A percentile compares a stretch with the other conserved stretches of the same genome.
Conservation (phyloP, 2,329 filamentous ascomycete genomes). For the Colletotrichum orbiculare region DNA sequence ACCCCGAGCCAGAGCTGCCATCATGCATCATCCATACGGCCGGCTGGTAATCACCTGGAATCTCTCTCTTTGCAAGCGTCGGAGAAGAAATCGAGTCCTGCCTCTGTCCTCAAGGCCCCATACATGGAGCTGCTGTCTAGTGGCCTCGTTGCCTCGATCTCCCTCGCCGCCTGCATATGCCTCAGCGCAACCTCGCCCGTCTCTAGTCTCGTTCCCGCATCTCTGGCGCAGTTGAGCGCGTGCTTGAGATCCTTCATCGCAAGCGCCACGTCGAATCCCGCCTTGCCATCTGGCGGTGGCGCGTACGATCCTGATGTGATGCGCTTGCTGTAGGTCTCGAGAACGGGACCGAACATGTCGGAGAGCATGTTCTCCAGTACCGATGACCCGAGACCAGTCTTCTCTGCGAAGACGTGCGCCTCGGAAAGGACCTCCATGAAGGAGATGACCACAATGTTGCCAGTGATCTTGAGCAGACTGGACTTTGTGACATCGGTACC, state of each 20-base stretch:
- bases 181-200: constrained; percentile 15
- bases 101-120: constrained; percentile 10
- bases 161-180: constrained; percentile 12
- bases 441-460: constrained; percentile 47
- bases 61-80: constrained; percentile 19
- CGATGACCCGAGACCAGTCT: constrained; percentile 40
- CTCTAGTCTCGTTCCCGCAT: constrained; percentile 11
- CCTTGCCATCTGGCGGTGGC: constrained; percentile 37
- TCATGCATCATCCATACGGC: no score
- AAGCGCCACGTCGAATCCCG: constrained; percentile 17
- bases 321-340: constrained; percentile 42
- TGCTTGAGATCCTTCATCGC: constrained; percentile 27
- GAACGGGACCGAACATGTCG: constrained; percentile 43
- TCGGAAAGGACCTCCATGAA: constrained; percentile 44
- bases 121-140: constrained; percentile 19
- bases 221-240: constrained; percentile 16
- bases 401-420: constrained; percentile 45
- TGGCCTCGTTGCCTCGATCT: constrained; percentile 4
- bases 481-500: constrained; percentile 54
- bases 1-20: no score
- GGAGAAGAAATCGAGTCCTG: constrained; percentile 21
- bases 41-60: neutral
- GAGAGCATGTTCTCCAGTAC: constrained; percentile 43
- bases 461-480: constrained; percentile 54
- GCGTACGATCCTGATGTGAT: constrained; percentile 43